Conservation (phyloP, 495 filamentous ascomycete species). For the Tricharina praecox region DNA sequence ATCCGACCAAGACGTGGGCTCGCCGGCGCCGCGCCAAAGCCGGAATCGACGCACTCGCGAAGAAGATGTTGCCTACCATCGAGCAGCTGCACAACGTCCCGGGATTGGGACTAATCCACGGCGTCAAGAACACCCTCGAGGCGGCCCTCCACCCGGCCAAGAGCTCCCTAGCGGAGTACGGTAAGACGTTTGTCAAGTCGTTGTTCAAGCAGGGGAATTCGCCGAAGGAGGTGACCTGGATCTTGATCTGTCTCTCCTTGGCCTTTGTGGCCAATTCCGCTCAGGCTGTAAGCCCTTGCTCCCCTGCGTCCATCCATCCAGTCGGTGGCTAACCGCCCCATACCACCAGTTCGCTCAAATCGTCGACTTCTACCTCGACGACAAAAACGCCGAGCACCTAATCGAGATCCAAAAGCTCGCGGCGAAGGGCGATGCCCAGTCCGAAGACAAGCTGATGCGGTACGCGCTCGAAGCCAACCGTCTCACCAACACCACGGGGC, state of each 20-base stretch:
- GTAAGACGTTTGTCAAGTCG: constrained; percentile 9
- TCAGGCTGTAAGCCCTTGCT: not conserved
- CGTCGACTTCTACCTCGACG: constrained; percentile 21
- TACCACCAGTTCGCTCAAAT: constrained; percentile 16
- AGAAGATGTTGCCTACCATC: not conserved
- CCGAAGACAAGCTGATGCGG: constrained; percentile 10
- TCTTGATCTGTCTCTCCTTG: constrained; percentile 13
- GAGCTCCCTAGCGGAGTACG: not conserved
- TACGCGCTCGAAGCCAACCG: constrained; percentile 16
- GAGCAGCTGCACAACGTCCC: not conserved
- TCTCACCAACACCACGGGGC: constrained; percentile 15
- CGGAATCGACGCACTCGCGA: constrained; percentile 8
- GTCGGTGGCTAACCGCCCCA: not conserved
- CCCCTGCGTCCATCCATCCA: not conserved
- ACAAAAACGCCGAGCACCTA: constrained; percentile 13
- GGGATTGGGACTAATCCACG: not conserved
- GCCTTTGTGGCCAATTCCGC: constrained; percentile 18
- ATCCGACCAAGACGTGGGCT: constrained; percentile 45
- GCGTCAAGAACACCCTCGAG: not conserved
- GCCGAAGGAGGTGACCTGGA: constrained; percentile 12
- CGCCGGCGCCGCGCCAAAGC: constrained; percentile 38
- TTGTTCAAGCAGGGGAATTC: constrained; percentile 2
- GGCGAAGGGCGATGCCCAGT: not conserved
- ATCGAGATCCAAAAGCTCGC: constrained; percentile 12
- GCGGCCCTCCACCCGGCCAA: not conserved